Evolutionary conservation across 495 filamentous ascomycete species (phyloP).

Genomic region (Aspergillus bertholletiae): DNA sequence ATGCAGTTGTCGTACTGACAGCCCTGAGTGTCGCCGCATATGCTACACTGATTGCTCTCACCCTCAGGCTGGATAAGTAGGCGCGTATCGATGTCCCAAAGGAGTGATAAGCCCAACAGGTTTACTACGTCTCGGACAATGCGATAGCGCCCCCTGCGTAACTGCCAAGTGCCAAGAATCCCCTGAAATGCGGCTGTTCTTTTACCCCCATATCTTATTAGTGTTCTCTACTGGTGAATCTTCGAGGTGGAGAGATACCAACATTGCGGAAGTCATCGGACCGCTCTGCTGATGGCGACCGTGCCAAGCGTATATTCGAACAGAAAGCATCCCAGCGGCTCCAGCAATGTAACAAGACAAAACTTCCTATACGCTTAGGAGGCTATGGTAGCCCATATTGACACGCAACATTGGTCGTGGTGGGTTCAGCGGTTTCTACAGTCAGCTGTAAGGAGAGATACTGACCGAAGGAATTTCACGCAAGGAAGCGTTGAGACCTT

Average conservation of each 20-base stretch:
- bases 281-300: neutral
- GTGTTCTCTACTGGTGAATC: neutral
- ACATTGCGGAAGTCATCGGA: constrained; percentile 7
- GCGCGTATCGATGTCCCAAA: neutral
- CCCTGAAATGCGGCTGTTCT: constrained; percentile 8
- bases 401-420: neutral
- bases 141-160: constrained; percentile 23
- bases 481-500: neutral
- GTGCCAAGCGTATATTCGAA: constrained; percentile 14
- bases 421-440: neutral
- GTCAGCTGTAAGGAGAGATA: neutral
- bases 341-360: neutral
- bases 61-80: constrained; percentile 50
- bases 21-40: constrained; percentile 80
- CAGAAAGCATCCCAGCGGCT: neutral
- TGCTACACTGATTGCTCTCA: constrained; percentile 71
- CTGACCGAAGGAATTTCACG: neutral
- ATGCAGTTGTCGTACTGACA: constrained; percentile 74
- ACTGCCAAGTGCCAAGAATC: constrained; percentile 37
- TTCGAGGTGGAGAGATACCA: neutral
- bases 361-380: neutral
- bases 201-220: neutral
- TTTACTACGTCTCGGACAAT: neutral
- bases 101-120: neutral
- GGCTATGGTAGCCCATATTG: neutral